These are phyloP conservation scores for Cokeromyces recurvatus DNA, from an alignment of 371 early-diverging fungal genomes.

Conservation along the genomic window DNA sequence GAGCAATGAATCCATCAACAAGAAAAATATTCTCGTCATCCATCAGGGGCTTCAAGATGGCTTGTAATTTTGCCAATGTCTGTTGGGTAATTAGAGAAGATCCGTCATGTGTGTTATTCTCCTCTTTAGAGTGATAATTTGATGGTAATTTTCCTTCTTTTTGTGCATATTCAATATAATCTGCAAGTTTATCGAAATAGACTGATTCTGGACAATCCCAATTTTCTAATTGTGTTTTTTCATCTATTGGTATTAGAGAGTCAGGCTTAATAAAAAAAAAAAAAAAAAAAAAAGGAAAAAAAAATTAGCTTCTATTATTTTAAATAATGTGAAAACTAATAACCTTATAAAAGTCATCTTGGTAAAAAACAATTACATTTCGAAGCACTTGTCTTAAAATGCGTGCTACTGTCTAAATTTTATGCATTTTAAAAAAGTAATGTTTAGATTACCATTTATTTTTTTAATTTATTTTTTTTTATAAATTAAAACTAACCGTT, in stretches of 20 bases:
- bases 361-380: slow-evolving; percentile 64
- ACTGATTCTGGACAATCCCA: slow-evolving; percentile 88
- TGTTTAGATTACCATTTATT: background rate
- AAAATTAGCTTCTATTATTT: no score
- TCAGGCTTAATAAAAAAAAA: no score
- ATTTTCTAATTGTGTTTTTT: slow-evolving; percentile 58
- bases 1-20: slow-evolving; percentile 85
- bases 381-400: slow-evolving; percentile 56
- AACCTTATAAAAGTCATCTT: slow-evolving; percentile 83
- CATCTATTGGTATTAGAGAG: slow-evolving; percentile 62
- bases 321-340: no score
- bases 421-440: background rate
- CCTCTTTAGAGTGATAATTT: slow-evolving; percentile 44
- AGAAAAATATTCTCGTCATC: slow-evolving; percentile 21
- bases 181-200: slow-evolving; percentile 51
- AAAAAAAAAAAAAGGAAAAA: no score
- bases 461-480: background rate
- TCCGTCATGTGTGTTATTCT: slow-evolving; percentile 45
- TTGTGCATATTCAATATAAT: slow-evolving; percentile 33
- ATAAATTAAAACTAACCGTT: slow-evolving; percentile 27
- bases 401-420: slow-evolving; percentile 58
- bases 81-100: no score
- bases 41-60: slow-evolving; percentile 3
- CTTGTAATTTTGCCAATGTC: no score
- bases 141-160: slow-evolving; percentile 36